Base-by-base conservation (phyloP, 495 filamentous ascomycete species). In the Astrocystis sublimbata region DNA sequence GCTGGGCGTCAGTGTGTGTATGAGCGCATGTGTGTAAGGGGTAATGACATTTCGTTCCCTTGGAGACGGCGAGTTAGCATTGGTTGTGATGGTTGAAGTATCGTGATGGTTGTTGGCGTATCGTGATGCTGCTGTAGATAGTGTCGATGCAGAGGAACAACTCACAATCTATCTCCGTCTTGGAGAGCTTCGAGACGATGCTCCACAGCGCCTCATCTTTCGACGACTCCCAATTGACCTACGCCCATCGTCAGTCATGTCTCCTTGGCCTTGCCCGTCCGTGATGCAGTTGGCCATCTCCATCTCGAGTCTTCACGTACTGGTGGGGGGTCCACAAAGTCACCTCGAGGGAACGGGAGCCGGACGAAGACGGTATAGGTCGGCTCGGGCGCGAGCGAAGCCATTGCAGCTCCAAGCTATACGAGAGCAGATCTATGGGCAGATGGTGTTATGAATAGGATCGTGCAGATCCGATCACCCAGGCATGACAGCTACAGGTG, bases 171-270 rank as follows among this genome's bases (percentile, higher is more conserved):
- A 96, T 83, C 66, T 93, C 89, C 59, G 85, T 87, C 59, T 86
- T 86, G 42, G 89, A 90, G 82, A 86, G 61, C 79, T 83, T 85
- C 0, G 93, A 96, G 2, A 98, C 83, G 46, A 93, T 84, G 65
- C 89, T 88, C 94, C 94, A 98, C n/a, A 98, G 77, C 4, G 86
- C 83, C 49, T 88, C 86, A 68, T 97, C 96, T 73, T 98, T 97
- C 19, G 78, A 73, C 4, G 89, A 83, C 73, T 92, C 86, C 81
- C 79, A 82, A 65, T 79, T 76, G 52, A 78, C 76, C 83, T 84
- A 58, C 24, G 38, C n/a, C 17, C 7, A 24, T 21, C 24, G 60
- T 51, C 23, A 65, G 52, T 46, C 45, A n/a, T n/a, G n/a, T n/a
- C n/a, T n/a, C n/a, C n/a, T 45, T 53, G 28, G 35, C 4, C 6